These are phyloP conservation scores for Mycena vitilis DNA, from an alignment of 768 basidiomycete genomes.

Conservation along the genomic window DNA sequence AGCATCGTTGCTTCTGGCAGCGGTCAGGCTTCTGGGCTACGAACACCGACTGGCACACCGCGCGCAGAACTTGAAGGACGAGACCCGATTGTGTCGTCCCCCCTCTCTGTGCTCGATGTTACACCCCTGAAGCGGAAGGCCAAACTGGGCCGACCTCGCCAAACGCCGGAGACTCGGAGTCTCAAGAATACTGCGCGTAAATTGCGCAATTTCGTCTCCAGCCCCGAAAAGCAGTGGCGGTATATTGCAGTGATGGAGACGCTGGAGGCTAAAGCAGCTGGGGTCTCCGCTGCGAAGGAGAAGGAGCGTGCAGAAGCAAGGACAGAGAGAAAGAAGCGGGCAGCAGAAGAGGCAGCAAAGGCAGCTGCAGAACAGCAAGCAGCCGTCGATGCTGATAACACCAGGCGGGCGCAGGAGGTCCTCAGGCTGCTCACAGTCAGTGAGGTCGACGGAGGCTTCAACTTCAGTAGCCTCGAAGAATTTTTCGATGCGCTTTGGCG, in stretches of 20 bases:
- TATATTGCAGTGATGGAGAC: background rate
- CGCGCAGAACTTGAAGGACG: background rate
- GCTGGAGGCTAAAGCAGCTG: background rate
- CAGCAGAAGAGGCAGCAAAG: background rate
- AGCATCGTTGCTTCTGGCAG: background rate
- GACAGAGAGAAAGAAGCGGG: background rate
- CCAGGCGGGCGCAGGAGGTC: conserved; percentile 12
- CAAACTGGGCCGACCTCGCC: background rate
- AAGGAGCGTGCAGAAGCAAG: background rate
- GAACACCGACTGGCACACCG: background rate
- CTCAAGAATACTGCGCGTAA: background rate
- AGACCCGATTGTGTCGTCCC: background rate
- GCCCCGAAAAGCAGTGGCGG: background rate
- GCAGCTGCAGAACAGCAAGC: background rate
- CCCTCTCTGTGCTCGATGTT: conserved; percentile 1
- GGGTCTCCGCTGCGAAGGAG: background rate
- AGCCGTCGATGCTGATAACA: background rate
- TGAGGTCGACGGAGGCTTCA: conserved; percentile 22
- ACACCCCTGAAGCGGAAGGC: conserved; percentile 1
- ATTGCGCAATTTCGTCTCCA: background rate
- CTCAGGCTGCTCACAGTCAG: background rate
- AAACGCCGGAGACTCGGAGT: background rate
- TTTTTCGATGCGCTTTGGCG: conserved; percentile 26
- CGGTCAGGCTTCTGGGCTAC: background rate
- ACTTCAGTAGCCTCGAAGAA: conserved; percentile 7